Base-by-base conservation (phyloP, 768 basidiomycete species). In the Boletellus ananas region DNA sequence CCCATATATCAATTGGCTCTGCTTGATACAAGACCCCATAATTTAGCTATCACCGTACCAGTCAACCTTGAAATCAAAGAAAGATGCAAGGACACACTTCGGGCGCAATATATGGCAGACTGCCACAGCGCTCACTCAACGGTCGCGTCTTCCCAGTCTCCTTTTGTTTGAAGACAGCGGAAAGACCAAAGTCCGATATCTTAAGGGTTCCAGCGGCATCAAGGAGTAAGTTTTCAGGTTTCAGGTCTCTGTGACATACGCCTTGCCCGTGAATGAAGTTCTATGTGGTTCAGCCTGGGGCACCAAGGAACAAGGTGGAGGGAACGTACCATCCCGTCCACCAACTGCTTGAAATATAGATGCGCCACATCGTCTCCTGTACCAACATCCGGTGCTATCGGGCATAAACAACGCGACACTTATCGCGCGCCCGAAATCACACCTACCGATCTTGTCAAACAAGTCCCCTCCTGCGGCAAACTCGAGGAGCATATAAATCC, bases 401-500 rank as follows among this genome's bases (percentile, higher is more conserved):
- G 18, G 48, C 34, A 34, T 45, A 21, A 50, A 38, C 7, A 14
- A 2, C 37, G 43, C 33, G 39, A 31, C 45, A 38, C 20, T 10
- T 11, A 18, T 27, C 17, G 37, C 8, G 12, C 31, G 45, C 1
- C 29, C 10, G 18, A 41, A 34, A 36, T 42, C 12, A 57, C 43
- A 67, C 87, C 37, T 61, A 95, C 95, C 90, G 45, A 99, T 99
- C 74, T 97, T 99, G 69, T 99, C 96, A 66, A 99, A 99, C 29
- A 99, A 71, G 68, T 98, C 96, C 0, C 96, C 96, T 18, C 94
- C 94, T 1, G 83, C 83, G 0, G 95, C 96, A 31, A 95, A 73
- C 66, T 98, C 96, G 60, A 99, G 71, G 17, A 97, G 71, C 79
- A 99, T 91, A 64, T 97, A 99, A 18, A 93, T 78, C 0, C 89